These are phyloP conservation scores for Truncatella angustata DNA, from an alignment of 2,329 filamentous ascomycete species.

Conservation along the genomic window DNA sequence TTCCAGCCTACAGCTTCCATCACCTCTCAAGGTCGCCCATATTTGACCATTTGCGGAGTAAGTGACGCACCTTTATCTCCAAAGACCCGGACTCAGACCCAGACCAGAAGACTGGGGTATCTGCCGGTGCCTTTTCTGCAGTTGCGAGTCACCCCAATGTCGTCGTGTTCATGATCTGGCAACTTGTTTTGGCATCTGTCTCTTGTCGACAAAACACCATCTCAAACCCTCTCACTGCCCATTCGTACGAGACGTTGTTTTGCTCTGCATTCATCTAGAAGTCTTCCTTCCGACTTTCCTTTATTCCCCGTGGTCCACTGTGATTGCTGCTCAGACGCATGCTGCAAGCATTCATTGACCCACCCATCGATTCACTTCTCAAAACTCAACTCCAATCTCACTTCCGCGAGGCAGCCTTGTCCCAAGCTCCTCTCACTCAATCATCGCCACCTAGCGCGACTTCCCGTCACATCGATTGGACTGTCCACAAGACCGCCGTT, in stretches of 20 bases:
- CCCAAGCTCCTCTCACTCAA: background rate
- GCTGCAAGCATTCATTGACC: conserved; percentile 2
- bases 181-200: background rate
- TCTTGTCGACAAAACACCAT: background rate
- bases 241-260: background rate
- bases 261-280: conserved; percentile 5
- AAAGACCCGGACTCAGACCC: too few relatives aligned
- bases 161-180: background rate
- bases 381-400: background rate
- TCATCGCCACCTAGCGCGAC: background rate
- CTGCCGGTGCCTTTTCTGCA: conserved; percentile 5
- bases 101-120: conserved; percentile 4
- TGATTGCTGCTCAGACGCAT: conserved; percentile 3
- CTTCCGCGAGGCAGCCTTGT: conserved; percentile 3
- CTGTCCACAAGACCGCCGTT: background rate
- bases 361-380: conserved; percentile 3
- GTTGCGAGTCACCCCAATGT: background rate
- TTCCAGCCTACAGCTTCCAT: background rate
- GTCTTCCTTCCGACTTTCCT: conserved; percentile 9
- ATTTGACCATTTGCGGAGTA: conserved; percentile 14
- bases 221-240: background rate
- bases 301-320: background rate
- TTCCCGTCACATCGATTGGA: conserved; percentile 5
- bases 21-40: background rate
- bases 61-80: conserved; percentile 14